Evolutionary conservation across 176 grass and related monocot species (phyloP), one percentile per base, ranked within the genome.

Genomic region (Saccharum spontaneum): DNA sequence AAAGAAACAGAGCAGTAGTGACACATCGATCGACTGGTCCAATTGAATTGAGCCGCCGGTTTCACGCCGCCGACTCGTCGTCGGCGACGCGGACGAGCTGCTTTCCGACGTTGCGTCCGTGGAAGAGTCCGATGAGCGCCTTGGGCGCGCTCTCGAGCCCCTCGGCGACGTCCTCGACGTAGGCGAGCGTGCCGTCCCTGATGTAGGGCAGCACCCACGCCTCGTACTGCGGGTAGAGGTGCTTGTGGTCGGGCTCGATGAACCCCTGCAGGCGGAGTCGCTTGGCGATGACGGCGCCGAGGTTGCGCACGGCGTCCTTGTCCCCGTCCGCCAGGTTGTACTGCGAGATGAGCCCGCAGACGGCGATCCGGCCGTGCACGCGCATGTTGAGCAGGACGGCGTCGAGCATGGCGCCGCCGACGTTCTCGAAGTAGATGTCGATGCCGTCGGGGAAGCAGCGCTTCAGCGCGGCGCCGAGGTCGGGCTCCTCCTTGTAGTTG

Each of bases 401-500:
- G n/a, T 97, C 94, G 0, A 97, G 88, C 86, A 91, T 94, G 44
- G 39, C 39, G 1, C 94, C 92, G 9, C 92, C 94, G 0, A 97
- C 92, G 45, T 97, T 97, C 74, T 97, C 92, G n/a, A 97, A 97
- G 91, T 97, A 97, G 43, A 97, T 81, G 88, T 97, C 94, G 36
- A 97, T 97, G 1, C 94, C 94, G 1, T 97, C 86, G 0, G 92
- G 92, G 83, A 97, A 97, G 31, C 69, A 70, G 73, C 90, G 70
- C 64, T 14, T 14, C 0, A 97, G 69, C n/a, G 94, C 88, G 18
- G 72, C 79, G 23, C 36, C 67, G 0, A 94, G 79, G 69, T 97
- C 92, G 16, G 43, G 13, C 16, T 82, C 94, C 49, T 87, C 46
- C 78, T 89, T 97, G 80, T 97, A 97, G 81, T 97, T 97, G 81